Conservation (phyloP, 169 alveolate genomes). For the Cryptosporidium sp. region DNA sequence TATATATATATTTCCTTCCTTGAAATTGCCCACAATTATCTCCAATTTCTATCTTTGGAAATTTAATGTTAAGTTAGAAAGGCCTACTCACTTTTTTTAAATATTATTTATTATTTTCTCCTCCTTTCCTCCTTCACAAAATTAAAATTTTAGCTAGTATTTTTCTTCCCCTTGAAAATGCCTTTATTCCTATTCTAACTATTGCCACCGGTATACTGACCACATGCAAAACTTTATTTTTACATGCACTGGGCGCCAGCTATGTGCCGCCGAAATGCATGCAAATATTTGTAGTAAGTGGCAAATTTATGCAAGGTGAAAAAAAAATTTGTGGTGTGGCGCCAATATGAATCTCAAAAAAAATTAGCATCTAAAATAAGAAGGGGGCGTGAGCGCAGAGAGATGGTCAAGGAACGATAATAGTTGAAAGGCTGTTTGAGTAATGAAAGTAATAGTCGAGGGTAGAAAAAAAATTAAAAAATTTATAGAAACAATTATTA, state of each 20-base stretch:
- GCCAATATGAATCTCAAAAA: neutral
- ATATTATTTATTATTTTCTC: neutral
- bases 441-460: too few relatives aligned
- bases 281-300: constrained; percentile 50
- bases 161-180: neutral
- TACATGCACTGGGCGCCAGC: constrained; percentile 44
- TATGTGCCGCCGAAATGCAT: constrained; percentile 31
- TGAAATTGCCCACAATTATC: neutral
- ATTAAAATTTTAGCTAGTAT: neutral
- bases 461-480: too few relatives aligned
- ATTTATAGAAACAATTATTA: too few relatives aligned
- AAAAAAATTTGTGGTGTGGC: neutral
- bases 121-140: constrained; percentile 10
- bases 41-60: neutral
- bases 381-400: neutral
- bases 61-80: neutral
- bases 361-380: constrained; percentile 4
- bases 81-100: neutral
- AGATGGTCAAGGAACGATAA: neutral
- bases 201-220: constrained; percentile 76
- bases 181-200: neutral
- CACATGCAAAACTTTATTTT: constrained; percentile 70
- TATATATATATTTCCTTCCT: neutral
- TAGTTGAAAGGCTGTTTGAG: too few relatives aligned
- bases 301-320: constrained; percentile 42